Evolutionary conservation across 2,329 filamentous ascomycete species (phyloP), one percentile per base, ranked within the genome.

Genomic region (Ceratocystis papillata): DNA sequence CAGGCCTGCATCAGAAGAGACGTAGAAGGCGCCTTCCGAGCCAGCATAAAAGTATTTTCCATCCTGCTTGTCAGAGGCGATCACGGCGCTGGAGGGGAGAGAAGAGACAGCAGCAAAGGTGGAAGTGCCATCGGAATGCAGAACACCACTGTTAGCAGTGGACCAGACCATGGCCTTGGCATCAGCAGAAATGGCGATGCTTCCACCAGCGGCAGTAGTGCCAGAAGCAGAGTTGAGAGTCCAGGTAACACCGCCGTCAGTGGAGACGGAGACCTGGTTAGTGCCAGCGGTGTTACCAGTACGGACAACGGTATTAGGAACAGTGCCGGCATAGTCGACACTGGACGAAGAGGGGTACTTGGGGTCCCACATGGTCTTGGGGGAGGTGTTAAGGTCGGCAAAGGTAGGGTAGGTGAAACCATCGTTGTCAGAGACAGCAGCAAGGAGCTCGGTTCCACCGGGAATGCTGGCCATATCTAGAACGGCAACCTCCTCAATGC

Each of bases 41-140:
- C 74, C 80, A 17, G 74, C 81, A 70, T 84, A 84, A 70, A 84
- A 83, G 64, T 78, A 75, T 10, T 76, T 77, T 62, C 78, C 79
- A 59, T 80, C 77, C 62, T 77, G 75, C 73, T 81, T 83, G 71
- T 85, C 82, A 7, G 80, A 78, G 5, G 80, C 81, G 63, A 85
- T 78, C 4, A 78, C 74, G 0, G 81, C 64, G 2, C 44, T 15
- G 5, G 64, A 66, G 2, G 64, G 64, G 7, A 66, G 59, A 28
- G 64, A 66, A 5, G 45, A 44, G 10, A 66, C 59, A 25, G 59
- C 64, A 7, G 37, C 25, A 15, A 62, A 66, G 46, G 22, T 64
- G 48, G 62, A 46, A 37, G 57, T 41, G 59, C 41, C 45, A 25
- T 46, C 12, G 10, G 64, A 66, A 30, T 48, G 64, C 64, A 66